Percentiles rank a stretch among this genome's conserved stretches.
phyloP scores from a whole-genome alignment of 495 filamentous ascomycete genomes.

The Hyaloscypha bicolor region DNA sequence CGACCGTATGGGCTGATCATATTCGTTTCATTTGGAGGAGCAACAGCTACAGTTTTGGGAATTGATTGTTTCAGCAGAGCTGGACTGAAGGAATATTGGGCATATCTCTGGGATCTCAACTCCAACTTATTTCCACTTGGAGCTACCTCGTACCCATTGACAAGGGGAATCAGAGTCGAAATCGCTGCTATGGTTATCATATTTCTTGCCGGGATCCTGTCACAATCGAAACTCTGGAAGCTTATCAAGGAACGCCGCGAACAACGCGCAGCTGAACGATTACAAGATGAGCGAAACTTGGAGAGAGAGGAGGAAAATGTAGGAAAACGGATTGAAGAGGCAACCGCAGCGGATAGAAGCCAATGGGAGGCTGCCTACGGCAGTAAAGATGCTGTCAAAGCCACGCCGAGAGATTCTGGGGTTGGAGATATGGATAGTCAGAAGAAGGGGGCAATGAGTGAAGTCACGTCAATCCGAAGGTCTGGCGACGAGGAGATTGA shows the following conservation, averaged over 20 bases:
- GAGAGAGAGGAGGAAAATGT: conserved; percentile 72
- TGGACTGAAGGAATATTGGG: conserved; percentile 93
- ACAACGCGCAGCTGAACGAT: conserved; percentile 56
- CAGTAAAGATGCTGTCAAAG: conserved; percentile 43
- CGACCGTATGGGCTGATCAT: conserved; percentile 75
- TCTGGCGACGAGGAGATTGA: conserved; percentile 39
- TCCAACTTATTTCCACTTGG: conserved; percentile 74
- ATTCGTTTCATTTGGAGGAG: conserved; percentile 77
- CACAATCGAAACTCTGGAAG: conserved; percentile 85
- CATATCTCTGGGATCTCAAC: conserved; percentile 90
- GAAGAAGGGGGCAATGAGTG: conserved; percentile 47
- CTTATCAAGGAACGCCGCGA: conserved; percentile 75
- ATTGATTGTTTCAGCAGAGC: conserved; percentile 91
- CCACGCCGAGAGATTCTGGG: conserved; percentile 48
- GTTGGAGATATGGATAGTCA: conserved; percentile 54
- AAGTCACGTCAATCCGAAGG: conserved; percentile 32
- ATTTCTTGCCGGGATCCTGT: conserved; percentile 73
- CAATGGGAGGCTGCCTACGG: conserved; percentile 85
- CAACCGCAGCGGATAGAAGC: conserved; percentile 64
- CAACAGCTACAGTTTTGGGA: conserved; percentile 76
- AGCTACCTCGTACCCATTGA: conserved; percentile 80
- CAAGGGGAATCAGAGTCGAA: conserved; percentile 84
- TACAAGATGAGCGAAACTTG: conserved; percentile 58
- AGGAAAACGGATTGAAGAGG: conserved; percentile 68
- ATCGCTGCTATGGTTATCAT: conserved; percentile 77